Conservation (phyloP, 192 early-diverging fungal genomes). For the Spizellomyces punctatus region DNA sequence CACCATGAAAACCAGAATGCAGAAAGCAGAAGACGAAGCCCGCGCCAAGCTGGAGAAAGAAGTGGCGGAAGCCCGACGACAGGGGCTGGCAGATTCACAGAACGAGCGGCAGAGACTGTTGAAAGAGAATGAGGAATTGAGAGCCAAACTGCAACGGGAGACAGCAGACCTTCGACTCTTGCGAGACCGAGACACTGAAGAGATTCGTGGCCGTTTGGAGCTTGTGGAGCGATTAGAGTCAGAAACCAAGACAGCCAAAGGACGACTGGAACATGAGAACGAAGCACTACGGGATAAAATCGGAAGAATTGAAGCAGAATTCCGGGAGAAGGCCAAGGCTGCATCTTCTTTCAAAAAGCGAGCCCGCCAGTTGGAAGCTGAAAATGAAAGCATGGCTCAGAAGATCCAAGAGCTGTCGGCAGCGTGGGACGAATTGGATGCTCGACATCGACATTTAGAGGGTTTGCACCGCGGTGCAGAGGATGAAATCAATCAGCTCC, state of each 20-base stretch:
- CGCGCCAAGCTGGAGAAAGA: slow-evolving; percentile 3
- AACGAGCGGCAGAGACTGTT: slow-evolving; percentile 4
- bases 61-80: not conserved
- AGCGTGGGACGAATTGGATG: not conserved
- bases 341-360: slow-evolving; percentile 29
- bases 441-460: slow-evolving; percentile 16
- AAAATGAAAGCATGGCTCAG: slow-evolving; percentile 23
- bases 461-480: not conserved
- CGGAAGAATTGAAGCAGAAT: slow-evolving; percentile 26
- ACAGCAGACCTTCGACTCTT: slow-evolving; percentile 8
- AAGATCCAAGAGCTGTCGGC: slow-evolving; percentile 6
- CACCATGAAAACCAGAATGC: not conserved
- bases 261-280: slow-evolving; percentile 34
- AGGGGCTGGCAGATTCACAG: not conserved
- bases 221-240: slow-evolving; percentile 37
- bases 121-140: slow-evolving; percentile 10
- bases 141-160: slow-evolving; percentile 21
- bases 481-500: slow-evolving; percentile 21
- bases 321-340: slow-evolving; percentile 32
- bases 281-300: slow-evolving; percentile 7
- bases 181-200: slow-evolving; percentile 20
- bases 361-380: slow-evolving; percentile 30
- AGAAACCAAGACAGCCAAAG: slow-evolving; percentile 26
- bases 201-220: slow-evolving; percentile 33
- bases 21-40: slow-evolving; percentile 7